phyloP scores from a whole-genome alignment of 1,284 basidiomycete genomes.

The Marasmius oreades region DNA sequence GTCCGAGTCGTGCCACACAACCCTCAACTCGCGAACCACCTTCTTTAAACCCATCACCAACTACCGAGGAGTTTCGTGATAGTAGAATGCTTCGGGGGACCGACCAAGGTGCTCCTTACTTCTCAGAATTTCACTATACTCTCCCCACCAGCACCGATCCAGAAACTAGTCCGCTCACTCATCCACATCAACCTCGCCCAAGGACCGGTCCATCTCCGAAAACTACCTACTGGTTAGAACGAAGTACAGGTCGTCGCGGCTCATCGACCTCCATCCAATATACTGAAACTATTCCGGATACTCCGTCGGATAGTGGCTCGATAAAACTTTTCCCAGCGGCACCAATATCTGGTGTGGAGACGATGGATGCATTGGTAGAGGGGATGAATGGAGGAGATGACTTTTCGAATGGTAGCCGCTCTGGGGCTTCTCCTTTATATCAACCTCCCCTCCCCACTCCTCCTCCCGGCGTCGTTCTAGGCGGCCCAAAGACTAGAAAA shows the following conservation, averaged over 20 bases:
- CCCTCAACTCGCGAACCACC: not conserved
- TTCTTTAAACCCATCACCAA: not conserved
- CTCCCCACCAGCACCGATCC: slow-evolving; percentile 8
- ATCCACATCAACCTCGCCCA: slow-evolving; percentile 45
- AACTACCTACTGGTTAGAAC: slow-evolving; percentile 34
- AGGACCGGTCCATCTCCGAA: slow-evolving; percentile 51
- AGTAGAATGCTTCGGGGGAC: not conserved
- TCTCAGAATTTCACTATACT: not conserved
- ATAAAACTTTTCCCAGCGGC: slow-evolving; percentile 60
- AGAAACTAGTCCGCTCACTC: slow-evolving; percentile 12
- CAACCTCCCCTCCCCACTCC: slow-evolving; percentile 78
- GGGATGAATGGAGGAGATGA: slow-evolving; percentile 75
- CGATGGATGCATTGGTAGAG: slow-evolving; percentile 82
- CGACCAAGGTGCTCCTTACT: not conserved
- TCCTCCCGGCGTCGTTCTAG: slow-evolving; percentile 74
- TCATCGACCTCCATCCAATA: slow-evolving; percentile 63
- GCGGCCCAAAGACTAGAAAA: slow-evolving; percentile 49
- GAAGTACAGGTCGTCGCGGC: slow-evolving; percentile 47
- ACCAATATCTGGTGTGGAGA: slow-evolving; percentile 72
- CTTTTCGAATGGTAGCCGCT: slow-evolving; percentile 45
- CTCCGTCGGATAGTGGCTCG: slow-evolving; percentile 54
- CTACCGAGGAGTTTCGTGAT: not conserved
- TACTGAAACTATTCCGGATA: slow-evolving; percentile 62
- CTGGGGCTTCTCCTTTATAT: slow-evolving; percentile 66
- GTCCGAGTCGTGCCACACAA: not conserved